phyloP scores from a whole-genome alignment of 129 eudicot genomes.

The carrot (Daucus carota) region DH1_v3.0 NC_030388.2:29832001-29832500 shows the following conservation, averaged over 20 bases:
- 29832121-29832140: not conserved
- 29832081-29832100: not conserved
- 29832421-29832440: not conserved
- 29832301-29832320: constrained; percentile 15
- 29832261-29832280: constrained; percentile 24
- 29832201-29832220: constrained; percentile 22
- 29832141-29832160: constrained; percentile 15
- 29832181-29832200: constrained; percentile 16
- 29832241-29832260: constrained; percentile 22
- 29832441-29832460: not conserved
- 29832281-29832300: constrained; percentile 36
- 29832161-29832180: constrained; percentile 25
- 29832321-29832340: constrained; percentile 9
- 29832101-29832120: not conserved
- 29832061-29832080: not conserved
- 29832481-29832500: not conserved
- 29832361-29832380: constrained; percentile 7
- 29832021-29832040: not conserved
- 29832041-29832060: not conserved
- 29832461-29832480: not conserved
- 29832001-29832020: not conserved
- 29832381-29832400: constrained; percentile 9
- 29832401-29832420: not conserved
- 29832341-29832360: constrained; percentile 9
- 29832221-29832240: constrained; percentile 10